A percentile compares a stretch with the other conserved stretches of the same genome.
phyloP scores from a whole-genome alignment of 441 rosid genomes.

The Hypseocharis bilobata region DNA sequence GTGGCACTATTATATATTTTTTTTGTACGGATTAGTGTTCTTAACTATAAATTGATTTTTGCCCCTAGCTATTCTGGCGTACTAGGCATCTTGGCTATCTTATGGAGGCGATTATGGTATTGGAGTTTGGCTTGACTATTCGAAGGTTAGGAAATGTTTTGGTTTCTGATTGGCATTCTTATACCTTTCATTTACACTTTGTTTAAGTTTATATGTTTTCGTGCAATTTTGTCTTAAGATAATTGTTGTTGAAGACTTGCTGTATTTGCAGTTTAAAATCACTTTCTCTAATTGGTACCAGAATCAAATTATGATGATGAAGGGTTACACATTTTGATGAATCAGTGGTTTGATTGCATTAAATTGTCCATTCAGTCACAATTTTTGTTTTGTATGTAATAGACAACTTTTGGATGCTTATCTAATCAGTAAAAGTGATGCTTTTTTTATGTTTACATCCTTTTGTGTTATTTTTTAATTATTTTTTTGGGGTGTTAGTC shows the following conservation, averaged over 20 bases:
- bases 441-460: neutral
- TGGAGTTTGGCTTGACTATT: slow-evolving; percentile 81
- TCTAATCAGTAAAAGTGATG: neutral
- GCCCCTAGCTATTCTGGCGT: slow-evolving; percentile 64
- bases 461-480: neutral
- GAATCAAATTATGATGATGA: slow-evolving; percentile 7
- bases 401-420: neutral
- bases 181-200: slow-evolving; percentile 2
- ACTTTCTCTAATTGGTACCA: neutral
- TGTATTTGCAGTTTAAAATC: neutral
- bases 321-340: neutral
- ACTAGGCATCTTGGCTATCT: slow-evolving; percentile 66
- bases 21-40: slow-evolving; percentile 9
- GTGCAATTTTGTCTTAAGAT: neutral
- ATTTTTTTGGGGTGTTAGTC: neutral
- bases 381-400: neutral
- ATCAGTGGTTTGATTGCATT: neutral
- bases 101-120: slow-evolving; percentile 79
- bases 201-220: slow-evolving; percentile 9
- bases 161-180: slow-evolving; percentile 14
- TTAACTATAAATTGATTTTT: slow-evolving; percentile 13
- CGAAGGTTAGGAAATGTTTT: slow-evolving; percentile 46
- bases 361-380: neutral
- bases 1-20: neutral
- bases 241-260: neutral